phyloP scores from a whole-genome alignment of 2,329 filamentous ascomycete species.

The Neonectria hederae region DNA sequence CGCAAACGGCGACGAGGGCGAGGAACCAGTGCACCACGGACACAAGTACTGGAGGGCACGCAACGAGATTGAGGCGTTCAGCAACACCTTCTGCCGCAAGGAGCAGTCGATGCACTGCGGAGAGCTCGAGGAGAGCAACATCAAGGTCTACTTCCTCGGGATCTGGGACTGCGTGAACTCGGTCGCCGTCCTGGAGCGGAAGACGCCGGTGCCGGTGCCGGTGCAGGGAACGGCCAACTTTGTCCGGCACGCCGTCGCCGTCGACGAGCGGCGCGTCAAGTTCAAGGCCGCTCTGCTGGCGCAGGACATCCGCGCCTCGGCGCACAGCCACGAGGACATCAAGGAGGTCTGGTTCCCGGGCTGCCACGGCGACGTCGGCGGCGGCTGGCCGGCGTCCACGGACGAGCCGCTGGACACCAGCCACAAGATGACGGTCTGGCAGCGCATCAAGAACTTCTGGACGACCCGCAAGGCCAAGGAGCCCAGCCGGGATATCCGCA shows the following conservation, averaged over 20 bases:
- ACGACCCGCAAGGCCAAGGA: constrained; percentile 46
- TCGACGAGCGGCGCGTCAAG: constrained; percentile 64
- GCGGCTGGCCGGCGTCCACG: constrained; percentile 56
- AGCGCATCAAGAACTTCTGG: constrained; percentile 50
- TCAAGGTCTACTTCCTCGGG: constrained; percentile 64
- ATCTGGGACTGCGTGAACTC: constrained; percentile 65
- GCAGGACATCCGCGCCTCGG: constrained; percentile 48
- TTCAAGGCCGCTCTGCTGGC: constrained; percentile 62
- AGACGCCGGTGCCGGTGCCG: constrained; percentile 50
- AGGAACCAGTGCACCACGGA: constrained; percentile 36
- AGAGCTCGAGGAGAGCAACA: constrained; percentile 44
- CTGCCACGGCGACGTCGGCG: constrained; percentile 63
- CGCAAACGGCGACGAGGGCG: constrained; percentile 18
- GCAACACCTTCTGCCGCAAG: constrained; percentile 58
- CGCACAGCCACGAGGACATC: constrained; percentile 50
- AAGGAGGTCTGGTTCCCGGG: constrained; percentile 65
- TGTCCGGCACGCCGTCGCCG: constrained; percentile 62
- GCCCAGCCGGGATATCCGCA: constrained; percentile 43
- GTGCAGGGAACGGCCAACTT: constrained; percentile 54
- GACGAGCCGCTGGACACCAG: constrained; percentile 36
- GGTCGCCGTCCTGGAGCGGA: constrained; percentile 54
- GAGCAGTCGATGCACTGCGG: constrained; percentile 35
- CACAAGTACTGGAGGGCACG: constrained; percentile 36
- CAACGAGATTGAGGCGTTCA: constrained; percentile 56
- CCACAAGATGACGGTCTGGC: constrained; percentile 45